A percentile compares a stretch with the other conserved stretches of the same genome.
Conservation (phyloP, 2,329 filamentous ascomycete genomes). For the Dactylellina leptospora region DNA sequence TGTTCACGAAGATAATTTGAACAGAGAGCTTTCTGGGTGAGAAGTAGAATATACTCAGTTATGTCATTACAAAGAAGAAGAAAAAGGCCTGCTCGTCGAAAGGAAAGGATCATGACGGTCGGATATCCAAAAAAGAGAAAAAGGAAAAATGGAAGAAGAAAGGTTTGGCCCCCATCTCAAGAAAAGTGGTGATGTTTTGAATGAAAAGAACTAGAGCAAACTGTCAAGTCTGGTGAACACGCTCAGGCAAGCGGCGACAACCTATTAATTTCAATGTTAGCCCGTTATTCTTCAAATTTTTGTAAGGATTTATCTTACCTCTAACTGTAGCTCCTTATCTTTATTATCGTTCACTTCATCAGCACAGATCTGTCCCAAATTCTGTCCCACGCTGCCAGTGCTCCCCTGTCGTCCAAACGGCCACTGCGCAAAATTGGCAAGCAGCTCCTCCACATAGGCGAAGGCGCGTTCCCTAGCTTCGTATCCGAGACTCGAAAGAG, state of each 20-base stretch:
- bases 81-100: constrained; percentile 48
- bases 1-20: not conserved
- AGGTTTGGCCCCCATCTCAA: constrained; percentile 2
- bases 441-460: constrained; percentile 92
- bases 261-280: constrained; percentile 61
- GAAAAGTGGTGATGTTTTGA: constrained; percentile 5
- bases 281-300: not conserved
- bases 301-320: constrained; percentile 71
- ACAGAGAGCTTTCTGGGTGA: constrained; percentile 5
- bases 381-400: constrained; percentile 84
- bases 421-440: constrained; percentile 97
- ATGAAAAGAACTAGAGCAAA: constrained; percentile 70
- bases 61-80: constrained; percentile 36
- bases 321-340: constrained; percentile 94
- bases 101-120: constrained; percentile 33
- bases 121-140: constrained; percentile 25
- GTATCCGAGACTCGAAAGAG: constrained; percentile 90
- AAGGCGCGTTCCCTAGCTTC: constrained; percentile 94
- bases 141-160: not conserved
- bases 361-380: constrained; percentile 83
- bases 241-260: constrained; percentile 92
- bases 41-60: constrained; percentile 14
- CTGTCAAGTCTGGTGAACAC: constrained; percentile 98
- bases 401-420: constrained; percentile 88
- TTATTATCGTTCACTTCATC: constrained; percentile 88